Evolutionary conservation across 441 rosid species (phyloP).

Genomic region (Isatis lusitanica): DNA sequence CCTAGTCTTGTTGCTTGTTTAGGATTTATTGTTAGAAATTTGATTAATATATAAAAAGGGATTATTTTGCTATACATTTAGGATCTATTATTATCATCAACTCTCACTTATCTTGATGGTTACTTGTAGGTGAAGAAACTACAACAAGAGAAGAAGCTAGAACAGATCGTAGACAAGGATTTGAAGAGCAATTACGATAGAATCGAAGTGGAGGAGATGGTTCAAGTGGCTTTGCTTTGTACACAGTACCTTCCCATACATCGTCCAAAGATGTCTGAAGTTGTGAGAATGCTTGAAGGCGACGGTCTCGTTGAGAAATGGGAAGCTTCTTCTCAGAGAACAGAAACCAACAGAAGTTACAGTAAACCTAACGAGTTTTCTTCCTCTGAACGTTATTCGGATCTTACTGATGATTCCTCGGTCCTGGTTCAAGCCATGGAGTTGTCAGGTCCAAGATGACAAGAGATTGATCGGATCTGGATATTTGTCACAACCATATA

Average conservation of each 20-base stretch:
- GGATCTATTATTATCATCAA: neutral
- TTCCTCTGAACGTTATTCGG: slow-evolving; percentile 80
- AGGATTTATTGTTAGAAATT: neutral
- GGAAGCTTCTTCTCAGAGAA: slow-evolving; percentile 93
- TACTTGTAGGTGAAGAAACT: slow-evolving; percentile 69
- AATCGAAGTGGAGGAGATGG: slow-evolving; percentile 85
- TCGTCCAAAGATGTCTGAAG: slow-evolving; percentile 96
- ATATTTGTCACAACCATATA: slow-evolving; percentile 6
- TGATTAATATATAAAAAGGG: neutral
- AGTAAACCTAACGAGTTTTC: slow-evolving; percentile 66
- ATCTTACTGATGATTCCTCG: slow-evolving; percentile 85
- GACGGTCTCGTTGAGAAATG: slow-evolving; percentile 94
- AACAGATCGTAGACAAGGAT: slow-evolving; percentile 81
- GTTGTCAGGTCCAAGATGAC: slow-evolving; percentile 94
- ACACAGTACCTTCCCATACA: slow-evolving; percentile 76
- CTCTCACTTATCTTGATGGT: neutral
- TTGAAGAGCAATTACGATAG: slow-evolving; percentile 65
- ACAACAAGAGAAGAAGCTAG: slow-evolving; percentile 83
- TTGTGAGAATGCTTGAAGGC: slow-evolving; percentile 92
- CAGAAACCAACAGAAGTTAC: slow-evolving; percentile 43
- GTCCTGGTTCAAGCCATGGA: slow-evolving; percentile 91
- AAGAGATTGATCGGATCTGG: slow-evolving; percentile 14
- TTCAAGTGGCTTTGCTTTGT: slow-evolving; percentile 79
- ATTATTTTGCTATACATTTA: neutral
- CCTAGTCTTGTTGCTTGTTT: neutral